Conservation (phyloP, 2,329 filamentous ascomycete genomes). For the Penicillium sp. region DNA sequence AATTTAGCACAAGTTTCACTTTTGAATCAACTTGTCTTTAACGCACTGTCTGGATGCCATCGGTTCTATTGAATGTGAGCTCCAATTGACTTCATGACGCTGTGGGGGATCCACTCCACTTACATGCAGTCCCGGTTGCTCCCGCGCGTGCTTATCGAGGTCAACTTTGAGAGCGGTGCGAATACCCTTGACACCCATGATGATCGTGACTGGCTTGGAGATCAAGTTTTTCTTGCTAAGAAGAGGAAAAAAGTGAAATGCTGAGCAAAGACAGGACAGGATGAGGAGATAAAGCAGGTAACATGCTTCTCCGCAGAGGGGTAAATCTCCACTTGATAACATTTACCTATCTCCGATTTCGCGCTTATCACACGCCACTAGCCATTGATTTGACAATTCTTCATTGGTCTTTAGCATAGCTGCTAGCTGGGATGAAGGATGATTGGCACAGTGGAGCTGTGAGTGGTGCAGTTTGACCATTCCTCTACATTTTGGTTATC, state of each 20-base stretch:
- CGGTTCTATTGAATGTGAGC: constrained; percentile 60
- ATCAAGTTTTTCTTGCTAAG: neutral
- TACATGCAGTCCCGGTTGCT: constrained; percentile 68
- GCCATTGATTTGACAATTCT: neutral
- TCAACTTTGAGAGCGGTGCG: constrained; percentile 70
- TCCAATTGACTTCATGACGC: neutral
- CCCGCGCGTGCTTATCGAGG: constrained; percentile 64
- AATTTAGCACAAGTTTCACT: neutral
- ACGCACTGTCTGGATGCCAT: constrained; percentile 84
- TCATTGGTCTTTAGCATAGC: neutral
- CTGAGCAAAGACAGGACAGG: neutral
- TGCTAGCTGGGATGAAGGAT: neutral
- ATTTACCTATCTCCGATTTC: constrained; percentile 1
- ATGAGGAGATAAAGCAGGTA: constrained; percentile 8
- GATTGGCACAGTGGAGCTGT: neutral
- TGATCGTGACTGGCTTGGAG: neutral
- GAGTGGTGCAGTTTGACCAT: neutral
- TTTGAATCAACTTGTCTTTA: neutral
- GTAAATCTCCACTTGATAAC: constrained; percentile 4
- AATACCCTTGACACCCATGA: constrained; percentile 48
- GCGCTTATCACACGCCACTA: neutral
- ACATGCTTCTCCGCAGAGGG: constrained; percentile 9
- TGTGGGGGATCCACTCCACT: constrained; percentile 29
- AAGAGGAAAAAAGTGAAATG: neutral
- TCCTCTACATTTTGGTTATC: neutral